Base-by-base conservation (phyloP, 2,329 filamentous ascomycete genomes). In the Neonectria faginata region DNA sequence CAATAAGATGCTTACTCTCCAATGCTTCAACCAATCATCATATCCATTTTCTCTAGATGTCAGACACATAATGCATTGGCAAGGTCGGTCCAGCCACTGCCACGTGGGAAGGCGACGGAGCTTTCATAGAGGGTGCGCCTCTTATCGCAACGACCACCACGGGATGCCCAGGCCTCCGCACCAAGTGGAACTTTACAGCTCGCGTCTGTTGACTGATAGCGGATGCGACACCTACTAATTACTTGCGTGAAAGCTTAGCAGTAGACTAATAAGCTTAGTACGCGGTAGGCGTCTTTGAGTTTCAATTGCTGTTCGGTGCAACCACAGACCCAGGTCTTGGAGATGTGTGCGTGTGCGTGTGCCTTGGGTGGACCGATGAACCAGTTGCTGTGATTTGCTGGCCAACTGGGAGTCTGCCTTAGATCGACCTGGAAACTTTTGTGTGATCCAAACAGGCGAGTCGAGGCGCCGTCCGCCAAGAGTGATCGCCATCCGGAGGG, bases 321-420 rank as follows among this genome's bases (percentile, higher is more conserved):
- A 47, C 54, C 47, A 58, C 47, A 58, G 41, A 56, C 29, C 48
- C 36, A 36, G 45, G 25, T 61, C 52, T 56, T 44, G 44, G 44
- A 56, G 48, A 62, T 54, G 42, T 20, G 36, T 22, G 45, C 27
- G 42, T 20, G 36, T 22, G 45, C 27, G 36, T 20, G 31, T 59
- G 61, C 48, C 55, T 63, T 39, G 29, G 50, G 45, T 51, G 51
- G 57, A 56, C 51, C 57, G 36, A 60, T 56, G 56, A 20, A 12
- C 45, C 33, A 55, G 58, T 14, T 18, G 42, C 42, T 20, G 22
- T 55, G 41, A 50, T 60, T 60, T 55, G 55, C 42, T 27, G 44
- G 33, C 20, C 36, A 55, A n/a, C 27, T 39, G 12, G 12, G n/a
- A 6, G 25, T 50, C 41, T 25, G 56, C 20, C 6, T 12, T 47